A percentile compares a stretch with the other conserved stretches of the same genome.
These are phyloP conservation scores for Brassica balearica DNA, from an alignment of 441 rosid species.

Conservation along the genomic window DNA sequence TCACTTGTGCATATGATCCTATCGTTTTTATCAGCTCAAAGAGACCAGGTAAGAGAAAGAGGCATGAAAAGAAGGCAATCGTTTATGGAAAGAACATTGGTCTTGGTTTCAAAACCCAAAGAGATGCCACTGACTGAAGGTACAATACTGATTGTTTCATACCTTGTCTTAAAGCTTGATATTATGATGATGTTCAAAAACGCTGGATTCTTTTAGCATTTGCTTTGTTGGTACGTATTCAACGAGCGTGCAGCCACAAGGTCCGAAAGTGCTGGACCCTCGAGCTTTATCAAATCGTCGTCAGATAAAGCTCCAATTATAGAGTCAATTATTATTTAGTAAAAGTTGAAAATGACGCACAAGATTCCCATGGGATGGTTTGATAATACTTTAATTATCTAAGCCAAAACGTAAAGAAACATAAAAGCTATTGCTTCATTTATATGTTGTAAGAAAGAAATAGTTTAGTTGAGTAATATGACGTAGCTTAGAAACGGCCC, in stretches of 20 bases:
- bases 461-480: slow-evolving; percentile 23
- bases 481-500: slow-evolving; percentile 25
- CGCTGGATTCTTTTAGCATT: neutral
- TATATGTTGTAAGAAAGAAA: neutral
- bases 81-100: slow-evolving; percentile 79
- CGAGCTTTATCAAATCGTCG: neutral
- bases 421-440: neutral
- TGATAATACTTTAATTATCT: neutral
- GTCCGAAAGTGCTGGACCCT: slow-evolving; percentile 1
- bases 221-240: neutral
- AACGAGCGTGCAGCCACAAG: slow-evolving; percentile 27
- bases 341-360: neutral
- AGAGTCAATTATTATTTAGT: neutral
- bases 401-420: neutral
- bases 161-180: too few relatives aligned
- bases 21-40: slow-evolving; percentile 19
- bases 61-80: slow-evolving; percentile 90
- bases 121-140: slow-evolving; percentile 80
- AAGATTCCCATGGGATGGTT: slow-evolving; percentile 30
- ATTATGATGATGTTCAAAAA: neutral
- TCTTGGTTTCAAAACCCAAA: slow-evolving; percentile 81
- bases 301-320: neutral
- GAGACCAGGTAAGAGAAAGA: slow-evolving; percentile 74
- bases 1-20: neutral
- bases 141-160: slow-evolving; percentile 14